A percentile compares a stretch with the other conserved stretches of the same genome.
These are phyloP conservation scores for Pseudofabraea citricarpa DNA, from an alignment of 2,329 filamentous ascomycete genomes.

Conservation along the genomic window DNA sequence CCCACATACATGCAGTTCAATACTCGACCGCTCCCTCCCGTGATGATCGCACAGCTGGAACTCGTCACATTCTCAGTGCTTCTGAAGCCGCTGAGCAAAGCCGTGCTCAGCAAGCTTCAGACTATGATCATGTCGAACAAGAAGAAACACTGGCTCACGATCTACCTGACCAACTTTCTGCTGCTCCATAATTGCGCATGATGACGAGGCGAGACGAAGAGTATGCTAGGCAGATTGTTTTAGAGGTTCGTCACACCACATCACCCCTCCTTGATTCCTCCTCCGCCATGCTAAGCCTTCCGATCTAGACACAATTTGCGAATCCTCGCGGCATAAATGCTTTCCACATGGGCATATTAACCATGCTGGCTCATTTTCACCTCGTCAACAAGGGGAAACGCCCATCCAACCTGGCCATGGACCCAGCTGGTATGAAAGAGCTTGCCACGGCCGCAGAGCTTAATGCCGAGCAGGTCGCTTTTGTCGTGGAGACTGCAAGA, in stretches of 20 bases:
- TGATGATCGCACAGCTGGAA: slow-evolving; percentile 4
- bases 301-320: neutral
- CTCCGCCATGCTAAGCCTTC: too few species aligned
- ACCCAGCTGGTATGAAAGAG: neutral
- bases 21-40: neutral
- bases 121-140: neutral
- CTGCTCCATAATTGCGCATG: slow-evolving; percentile 7
- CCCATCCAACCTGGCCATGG: neutral
- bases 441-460: neutral
- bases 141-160: slow-evolving; percentile 1
- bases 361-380: slow-evolving; percentile 5
- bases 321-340: neutral
- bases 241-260: too few species aligned
- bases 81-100: slow-evolving; percentile 1
- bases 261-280: too few species aligned
- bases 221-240: neutral
- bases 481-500: neutral
- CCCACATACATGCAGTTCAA: neutral
- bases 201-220: neutral
- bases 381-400: slow-evolving; percentile 1
- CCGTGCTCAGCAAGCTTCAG: neutral
- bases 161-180: slow-evolving; percentile 5
- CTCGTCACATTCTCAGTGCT: neutral
- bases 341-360: neutral
- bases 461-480: neutral